phyloP scores from a whole-genome alignment of 1,284 basidiomycete species.

The Trametes versicolor region DNA sequence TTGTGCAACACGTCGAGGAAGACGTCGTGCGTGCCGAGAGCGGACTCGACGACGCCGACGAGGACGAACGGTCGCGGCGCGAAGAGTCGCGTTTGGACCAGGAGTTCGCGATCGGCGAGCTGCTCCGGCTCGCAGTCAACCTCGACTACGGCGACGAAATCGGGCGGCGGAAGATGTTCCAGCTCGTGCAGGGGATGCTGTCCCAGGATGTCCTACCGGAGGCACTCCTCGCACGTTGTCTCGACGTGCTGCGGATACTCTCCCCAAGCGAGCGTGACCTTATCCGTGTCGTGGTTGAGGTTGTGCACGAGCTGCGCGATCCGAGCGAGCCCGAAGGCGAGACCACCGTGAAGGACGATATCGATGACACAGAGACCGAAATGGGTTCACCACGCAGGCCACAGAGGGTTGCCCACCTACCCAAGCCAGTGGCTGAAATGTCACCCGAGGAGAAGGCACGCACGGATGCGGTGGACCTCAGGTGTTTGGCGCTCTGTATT shows the following conservation, averaged over 20 bases:
- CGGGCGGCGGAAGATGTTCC: slow-evolving; percentile 92
- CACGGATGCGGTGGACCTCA: slow-evolving; percentile 80
- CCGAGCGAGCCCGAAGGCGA: slow-evolving; percentile 53
- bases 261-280: slow-evolving; percentile 90
- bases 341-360: slow-evolving; percentile 26
- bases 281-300: slow-evolving; percentile 94
- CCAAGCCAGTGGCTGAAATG: slow-evolving; percentile 60
- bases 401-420: slow-evolving; percentile 40
- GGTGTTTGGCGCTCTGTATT: slow-evolving; percentile 90
- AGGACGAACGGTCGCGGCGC: slow-evolving; percentile 50
- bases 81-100: slow-evolving; percentile 69
- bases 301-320: slow-evolving; percentile 88
- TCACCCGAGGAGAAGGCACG: slow-evolving; percentile 64
- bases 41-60: slow-evolving; percentile 51
- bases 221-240: slow-evolving; percentile 79
- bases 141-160: slow-evolving; percentile 97
- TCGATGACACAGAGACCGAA: slow-evolving; percentile 48
- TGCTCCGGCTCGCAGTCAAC: slow-evolving; percentile 84
- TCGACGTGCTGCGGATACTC: slow-evolving; percentile 90
- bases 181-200: slow-evolving; percentile 89
- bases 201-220: slow-evolving; percentile 85
- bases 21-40: slow-evolving; percentile 49
- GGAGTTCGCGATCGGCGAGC: slow-evolving; percentile 84
- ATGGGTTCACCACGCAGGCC: slow-evolving; percentile 44
- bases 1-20: slow-evolving; percentile 60